Evolutionary conservation across 2,329 filamentous ascomycete genomes (phyloP), one percentile per base, ranked within the genome.

Genomic region (Ophidiomyces ophidiicola): DNA sequence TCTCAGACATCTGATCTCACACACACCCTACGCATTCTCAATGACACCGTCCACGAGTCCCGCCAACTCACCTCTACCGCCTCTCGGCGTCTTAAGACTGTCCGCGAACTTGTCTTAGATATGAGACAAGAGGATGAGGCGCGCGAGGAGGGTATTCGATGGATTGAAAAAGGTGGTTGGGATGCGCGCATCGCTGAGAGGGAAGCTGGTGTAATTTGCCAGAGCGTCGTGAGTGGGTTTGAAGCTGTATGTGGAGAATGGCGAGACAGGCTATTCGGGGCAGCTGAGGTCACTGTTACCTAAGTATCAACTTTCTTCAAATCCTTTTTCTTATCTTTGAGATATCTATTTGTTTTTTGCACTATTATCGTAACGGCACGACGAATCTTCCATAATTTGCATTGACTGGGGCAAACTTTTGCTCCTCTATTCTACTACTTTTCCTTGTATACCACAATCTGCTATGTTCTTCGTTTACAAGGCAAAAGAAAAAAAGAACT

Each of bases 11-110:
- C 74, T 18, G 81, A 86, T 45, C 66, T 88, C 19, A 74, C 88
- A 6, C 74, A 84, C 52, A 83, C 84, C 5, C 72, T 98, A 32
- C 85, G 84, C 50, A 81, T 85, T 48, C 69, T 98, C 3, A 85
- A 83, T 5, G 90, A 98, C 57, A 87, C 84, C 3, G 69, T 98
- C 23, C 88, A 96, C 60, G 94, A 96, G 80, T 86, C 82, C 21
- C 78, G 85, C 8, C 88, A 96, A 60, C 82, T 83, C 1, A 90
- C 84, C 0, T 81, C 78, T 2, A 80, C 81, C 6, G 90, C 88
- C 1, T 78, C 80, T 2, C 71, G 90, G 40, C 74, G 85, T 31
- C 66, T 98, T 36, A 80, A 81, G 49, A 82, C 77, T 24, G 86
- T 84, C 5, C 82, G 80, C 50, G 87, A 93, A 56, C 75, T 93